A percentile compares a stretch with the other conserved stretches of the same genome.
Evolutionary conservation across 2,329 filamentous ascomycete genomes (phyloP).

Genomic region (Botrytis deweyae): DNA sequence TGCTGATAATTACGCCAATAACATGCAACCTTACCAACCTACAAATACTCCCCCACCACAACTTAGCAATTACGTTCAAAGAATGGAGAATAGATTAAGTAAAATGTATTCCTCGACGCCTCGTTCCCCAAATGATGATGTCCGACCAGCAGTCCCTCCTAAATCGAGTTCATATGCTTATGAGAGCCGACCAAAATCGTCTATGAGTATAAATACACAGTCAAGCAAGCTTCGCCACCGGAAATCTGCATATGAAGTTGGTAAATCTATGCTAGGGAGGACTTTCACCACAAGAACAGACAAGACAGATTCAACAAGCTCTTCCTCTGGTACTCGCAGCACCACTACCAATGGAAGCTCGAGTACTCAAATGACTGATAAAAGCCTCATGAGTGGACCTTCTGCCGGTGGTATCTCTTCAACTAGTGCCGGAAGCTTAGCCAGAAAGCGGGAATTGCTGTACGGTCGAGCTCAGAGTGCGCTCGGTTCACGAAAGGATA

Average conservation of each 20-base stretch:
- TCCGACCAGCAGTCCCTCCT: constrained; percentile 41
- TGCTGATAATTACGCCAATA: constrained; percentile 41
- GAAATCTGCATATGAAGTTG: constrained; percentile 78
- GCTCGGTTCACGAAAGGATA: constrained; percentile 57
- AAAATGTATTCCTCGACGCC: constrained; percentile 35
- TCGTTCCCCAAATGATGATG: constrained; percentile 27
- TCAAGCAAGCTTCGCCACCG: constrained; percentile 56
- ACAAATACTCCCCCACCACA: constrained; percentile 63
- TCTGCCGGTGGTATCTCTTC: constrained; percentile 91
- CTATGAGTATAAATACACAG: constrained; percentile 47
- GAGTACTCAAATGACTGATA: constrained; percentile 74
- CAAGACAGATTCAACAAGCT: constrained; percentile 73
- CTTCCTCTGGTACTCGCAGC: constrained; percentile 70
- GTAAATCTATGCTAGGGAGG: constrained; percentile 66
- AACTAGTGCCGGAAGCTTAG: constrained; percentile 91
- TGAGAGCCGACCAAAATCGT: constrained; percentile 56
- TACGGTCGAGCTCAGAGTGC: constrained; percentile 62
- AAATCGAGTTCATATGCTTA: constrained; percentile 48
- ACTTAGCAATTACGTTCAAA: constrained; percentile 81
- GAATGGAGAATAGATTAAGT: constrained; percentile 79
- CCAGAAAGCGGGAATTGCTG: constrained; percentile 61
- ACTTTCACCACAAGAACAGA: constrained; percentile 83
- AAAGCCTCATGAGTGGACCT: constrained; percentile 89
- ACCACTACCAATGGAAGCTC: constrained; percentile 62
- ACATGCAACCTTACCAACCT: constrained; percentile 37